Conservation (phyloP, 2,329 filamentous ascomycete genomes). For the Fusarium miscanthi region DNA sequence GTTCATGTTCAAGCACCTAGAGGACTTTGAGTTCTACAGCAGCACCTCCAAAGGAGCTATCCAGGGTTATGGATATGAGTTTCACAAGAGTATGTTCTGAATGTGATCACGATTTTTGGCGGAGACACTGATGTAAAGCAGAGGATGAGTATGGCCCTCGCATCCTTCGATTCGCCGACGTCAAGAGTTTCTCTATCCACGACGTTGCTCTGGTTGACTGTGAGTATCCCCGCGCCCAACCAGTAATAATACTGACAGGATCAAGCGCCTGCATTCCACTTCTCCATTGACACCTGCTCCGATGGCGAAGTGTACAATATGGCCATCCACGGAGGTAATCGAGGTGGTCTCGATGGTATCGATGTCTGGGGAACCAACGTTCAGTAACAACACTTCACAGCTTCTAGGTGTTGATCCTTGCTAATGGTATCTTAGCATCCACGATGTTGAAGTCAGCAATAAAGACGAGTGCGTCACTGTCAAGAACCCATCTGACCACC, state of each 20-base stretch:
- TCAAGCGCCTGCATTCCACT: constrained; percentile 30
- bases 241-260: neutral
- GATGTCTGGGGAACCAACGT: constrained; percentile 38
- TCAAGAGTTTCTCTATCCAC: constrained; percentile 35
- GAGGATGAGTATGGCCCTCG: constrained; percentile 33
- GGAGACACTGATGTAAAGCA: neutral
- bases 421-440: neutral
- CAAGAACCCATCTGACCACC: constrained; percentile 36
- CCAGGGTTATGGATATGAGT: constrained; percentile 22
- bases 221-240: neutral
- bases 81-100: neutral
- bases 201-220: constrained; percentile 36
- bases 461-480: constrained; percentile 40
- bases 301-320: constrained; percentile 38
- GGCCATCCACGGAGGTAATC: constrained; percentile 31
- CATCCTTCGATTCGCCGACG: constrained; percentile 31
- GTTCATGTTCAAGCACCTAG: constrained; percentile 36
- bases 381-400: neutral
- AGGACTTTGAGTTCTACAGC: constrained; percentile 38
- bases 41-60: constrained; percentile 37
- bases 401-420: accelerated
- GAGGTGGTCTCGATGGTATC: constrained; percentile 32
- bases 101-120: accelerated
- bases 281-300: constrained; percentile 32
- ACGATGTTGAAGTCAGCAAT: constrained; percentile 41